Percentiles rank a stretch among this genome's conserved stretches.
phyloP scores from a whole-genome alignment of 352 stramenopile genomes.

The Phytophthora podocarpi region DNA sequence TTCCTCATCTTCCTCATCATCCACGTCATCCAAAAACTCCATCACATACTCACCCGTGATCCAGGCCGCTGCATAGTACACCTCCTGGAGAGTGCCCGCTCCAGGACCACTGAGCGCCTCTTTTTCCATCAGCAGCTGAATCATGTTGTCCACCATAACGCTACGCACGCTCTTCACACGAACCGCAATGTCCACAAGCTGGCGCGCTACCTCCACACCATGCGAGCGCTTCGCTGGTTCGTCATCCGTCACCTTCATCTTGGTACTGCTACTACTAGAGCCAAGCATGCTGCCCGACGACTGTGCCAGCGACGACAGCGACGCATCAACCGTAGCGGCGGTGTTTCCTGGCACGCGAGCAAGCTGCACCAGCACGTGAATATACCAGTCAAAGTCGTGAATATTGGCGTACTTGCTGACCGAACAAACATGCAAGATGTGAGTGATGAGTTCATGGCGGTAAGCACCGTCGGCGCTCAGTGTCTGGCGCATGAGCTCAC shows the following conservation, averaged over 20 bases:
- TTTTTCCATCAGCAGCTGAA: constrained; percentile 93
- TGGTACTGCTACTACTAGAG: constrained; percentile 31
- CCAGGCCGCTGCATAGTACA: constrained; percentile 96
- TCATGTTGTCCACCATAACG: constrained; percentile 95
- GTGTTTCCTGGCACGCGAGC: constrained; percentile 89
- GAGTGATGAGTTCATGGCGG: constrained; percentile 94
- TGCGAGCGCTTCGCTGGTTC: constrained; percentile 49
- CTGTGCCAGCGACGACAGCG: constrained; percentile 31
- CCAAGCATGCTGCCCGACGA: constrained; percentile 54
- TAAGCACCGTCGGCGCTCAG: constrained; percentile 93
- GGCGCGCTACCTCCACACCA: constrained; percentile 89
- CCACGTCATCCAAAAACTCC: constrained; percentile 88
- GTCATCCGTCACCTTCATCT: constrained; percentile 31
- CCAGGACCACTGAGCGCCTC: constrained; percentile 74
- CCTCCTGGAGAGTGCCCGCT: constrained; percentile 90
- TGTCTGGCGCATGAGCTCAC: constrained; percentile 96
- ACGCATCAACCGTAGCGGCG: constrained; percentile 39
- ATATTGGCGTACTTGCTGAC: constrained; percentile 98
- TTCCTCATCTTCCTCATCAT: constrained; percentile 79
- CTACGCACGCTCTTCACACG: constrained; percentile 95
- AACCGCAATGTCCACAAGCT: constrained; percentile 97
- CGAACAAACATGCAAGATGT: constrained; percentile 97
- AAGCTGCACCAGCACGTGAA: constrained; percentile 96
- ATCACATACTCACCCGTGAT: constrained; percentile 98
- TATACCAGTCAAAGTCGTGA: constrained; percentile 98